Evolutionary conservation across 768 basidiomycete genomes (phyloP), one percentile per base, ranked within the genome.

Genomic region (Leccinum imitatum): DNA sequence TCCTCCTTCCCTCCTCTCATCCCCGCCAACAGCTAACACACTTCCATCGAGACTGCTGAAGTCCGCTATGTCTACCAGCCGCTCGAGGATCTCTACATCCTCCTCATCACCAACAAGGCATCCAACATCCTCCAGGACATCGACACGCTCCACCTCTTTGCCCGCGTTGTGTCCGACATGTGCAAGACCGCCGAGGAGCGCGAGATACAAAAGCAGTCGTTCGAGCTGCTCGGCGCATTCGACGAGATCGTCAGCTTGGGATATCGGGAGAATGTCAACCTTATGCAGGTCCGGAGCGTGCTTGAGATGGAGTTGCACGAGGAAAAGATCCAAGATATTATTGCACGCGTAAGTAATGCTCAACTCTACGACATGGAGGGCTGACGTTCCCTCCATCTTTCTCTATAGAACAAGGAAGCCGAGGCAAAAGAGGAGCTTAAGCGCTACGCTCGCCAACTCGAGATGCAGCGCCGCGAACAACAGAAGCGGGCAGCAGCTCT

Each of bases 401-500:
- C 27, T 15, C 3, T 17, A 23, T 61, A 95, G 90, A 98, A 99
- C 80, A 98, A 98, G 76, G 97, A 99, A 76, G 94, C 94, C 6
- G 97, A 99, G 69, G 97, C 96, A 2, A 99, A 99, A 73, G 97
- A 99, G 73, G 96, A 98, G 70, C 89, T 99, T 70, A 99, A 98
- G 74, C 87, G 97, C 46, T 89, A 96, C 31, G 95, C 97, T 1
- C 97, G 97, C 73, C 95, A 98, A 69, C 86, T 99, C 62, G 97
- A 99, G 75, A 91, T 97, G 87, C 97, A 98, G 71, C 87, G 96
- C 46, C 82, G 95, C 35, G 96, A 99, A 71, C 93, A 95, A 72
- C 93, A 96, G 65, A 82, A 86, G 60, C 88, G 94, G 21, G 77
- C 87, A 4, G 85, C 83, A 9, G 71, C 78, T 4, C 75, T 80